These are phyloP conservation scores for Pythium chondricola DNA, from an alignment of 352 stramenopile genomes.

Conservation along the genomic window DNA sequence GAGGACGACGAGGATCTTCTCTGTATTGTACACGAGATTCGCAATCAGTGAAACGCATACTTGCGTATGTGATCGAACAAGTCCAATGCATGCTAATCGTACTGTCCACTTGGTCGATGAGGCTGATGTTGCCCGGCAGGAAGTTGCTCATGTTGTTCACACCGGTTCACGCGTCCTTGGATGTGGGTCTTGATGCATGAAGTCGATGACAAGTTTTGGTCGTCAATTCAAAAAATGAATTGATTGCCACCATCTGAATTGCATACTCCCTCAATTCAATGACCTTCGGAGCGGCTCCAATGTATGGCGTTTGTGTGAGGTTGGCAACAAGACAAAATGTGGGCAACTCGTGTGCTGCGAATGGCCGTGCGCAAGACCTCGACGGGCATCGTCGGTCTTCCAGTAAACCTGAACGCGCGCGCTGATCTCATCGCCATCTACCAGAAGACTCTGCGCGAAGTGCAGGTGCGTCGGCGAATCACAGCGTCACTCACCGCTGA, in stretches of 20 bases:
- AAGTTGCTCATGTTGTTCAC: constrained; percentile 73
- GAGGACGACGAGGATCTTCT: constrained; percentile 90
- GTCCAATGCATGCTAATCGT: no score
- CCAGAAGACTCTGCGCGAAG: constrained; percentile 73
- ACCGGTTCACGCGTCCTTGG: no score
- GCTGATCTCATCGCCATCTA: constrained; percentile 83
- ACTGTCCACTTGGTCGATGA: constrained; percentile 84
- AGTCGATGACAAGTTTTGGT: background rate
- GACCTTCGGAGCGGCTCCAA: background rate
- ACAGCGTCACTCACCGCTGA: no score
- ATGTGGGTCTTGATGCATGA: background rate
- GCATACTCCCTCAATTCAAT: constrained; percentile 12
- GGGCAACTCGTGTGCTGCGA: constrained; percentile 71
- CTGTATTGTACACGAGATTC: constrained; percentile 18
- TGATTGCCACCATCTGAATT: constrained; percentile 13
- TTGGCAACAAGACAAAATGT: constrained; percentile 48
- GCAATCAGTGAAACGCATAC: no score
- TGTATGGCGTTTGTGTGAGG: constrained; percentile 19
- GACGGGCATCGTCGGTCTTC: constrained; percentile 79
- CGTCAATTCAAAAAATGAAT: constrained; percentile 14
- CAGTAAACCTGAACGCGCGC: constrained; percentile 79
- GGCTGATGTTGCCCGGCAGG: constrained; percentile 76
- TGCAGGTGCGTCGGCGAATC: constrained; percentile 40
- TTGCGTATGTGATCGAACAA: no score
- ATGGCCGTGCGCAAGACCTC: constrained; percentile 86